Evolutionary conservation across 2,329 filamentous ascomycete species (phyloP).

Genomic region (Pyrenophora teres): DNA sequence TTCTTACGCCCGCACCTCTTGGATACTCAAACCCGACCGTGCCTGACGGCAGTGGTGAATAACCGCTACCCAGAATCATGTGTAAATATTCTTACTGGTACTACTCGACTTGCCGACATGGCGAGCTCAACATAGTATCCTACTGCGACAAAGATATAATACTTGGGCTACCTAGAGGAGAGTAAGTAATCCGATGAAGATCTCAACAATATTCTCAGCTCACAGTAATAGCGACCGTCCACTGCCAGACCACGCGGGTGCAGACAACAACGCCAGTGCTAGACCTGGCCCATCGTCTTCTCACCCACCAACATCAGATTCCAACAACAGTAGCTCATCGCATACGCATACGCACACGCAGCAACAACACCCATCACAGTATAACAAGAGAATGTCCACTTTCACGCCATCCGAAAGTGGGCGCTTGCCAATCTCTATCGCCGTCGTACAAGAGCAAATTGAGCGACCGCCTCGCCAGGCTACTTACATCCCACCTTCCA

Average conservation of each 20-base stretch:
- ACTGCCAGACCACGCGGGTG: constrained; percentile 17
- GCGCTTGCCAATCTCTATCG: constrained; percentile 7
- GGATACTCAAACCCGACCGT: constrained; percentile 8
- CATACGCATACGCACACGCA: constrained; percentile 25
- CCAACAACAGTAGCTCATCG: constrained; percentile 17
- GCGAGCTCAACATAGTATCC: constrained; percentile 33
- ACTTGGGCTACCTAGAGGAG: constrained; percentile 19
- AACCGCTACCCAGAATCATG: constrained; percentile 31
- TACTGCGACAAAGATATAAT: constrained; percentile 40
- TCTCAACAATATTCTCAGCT: not conserved
- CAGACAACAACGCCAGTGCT: constrained; percentile 6
- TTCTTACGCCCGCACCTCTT: constrained; percentile 9
- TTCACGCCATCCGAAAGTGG: constrained; percentile 21
- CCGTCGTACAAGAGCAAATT: not conserved
- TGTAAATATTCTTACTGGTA: constrained; percentile 44
- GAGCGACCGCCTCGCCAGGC: constrained; percentile 7
- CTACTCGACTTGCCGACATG: constrained; percentile 40
- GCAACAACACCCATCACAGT: constrained; percentile 21
- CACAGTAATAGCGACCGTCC: constrained; percentile 21
- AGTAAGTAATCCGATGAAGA: too few species aligned
- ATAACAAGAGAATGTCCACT: constrained; percentile 34
- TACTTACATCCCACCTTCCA: constrained; percentile 30
- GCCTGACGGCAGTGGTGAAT: constrained; percentile 12
- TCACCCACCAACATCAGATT: constrained; percentile 14
- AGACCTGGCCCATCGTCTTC: constrained; percentile 10